Base-by-base conservation (phyloP, 2,329 filamentous ascomycete species). In the Colletotrichum tropicicola region DNA sequence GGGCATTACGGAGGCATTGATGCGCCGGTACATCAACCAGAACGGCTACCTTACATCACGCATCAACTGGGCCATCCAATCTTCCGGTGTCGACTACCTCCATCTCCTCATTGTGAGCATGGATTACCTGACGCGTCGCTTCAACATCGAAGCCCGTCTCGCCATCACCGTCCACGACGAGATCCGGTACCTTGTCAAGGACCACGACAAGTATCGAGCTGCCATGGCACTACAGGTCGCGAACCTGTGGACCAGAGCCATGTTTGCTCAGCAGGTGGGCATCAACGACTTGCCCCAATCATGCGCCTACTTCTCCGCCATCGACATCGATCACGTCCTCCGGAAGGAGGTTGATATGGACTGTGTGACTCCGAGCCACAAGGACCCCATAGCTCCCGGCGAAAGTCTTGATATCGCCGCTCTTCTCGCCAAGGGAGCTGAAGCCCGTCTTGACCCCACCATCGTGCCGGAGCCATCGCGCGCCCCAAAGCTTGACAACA, bases 21-120 rank as follows among this genome's bases (percentile, higher is more conserved):
- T 97, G 91, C 86, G 90, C 56, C 90, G 92, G 15, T 97, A 91
- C 73, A 90, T 99, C 71, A 92, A 87, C 77, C 96, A 93, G 73
- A 94, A 94, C 35, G 93, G 91, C 21, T 99, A 97, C 79, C 91
- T 99, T 81, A 98, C 96, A 1, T 97, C 92, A 17, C 91, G 97
- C 32, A 98, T 99, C 79, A 99, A 99, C 75, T 99, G 96, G 96
- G 96, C 96, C 3, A 98, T 99, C 70, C 96, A 99, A 73, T 98
- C 94, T 1, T 97, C 93, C 0, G 96, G 97, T 5, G 95, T 98
- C 4, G 97, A 99, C 77, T 99, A 99, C 76, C 87, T 99, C 2
- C 96, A 99, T 73, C 88, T 99, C 5, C 86, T 99, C 17, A 93
- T 99, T 68, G 88, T 98, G 3, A 86, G 89, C 13, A 99, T 99